Base-by-base conservation (phyloP, 495 filamentous ascomycete genomes). In the Podospora pseudoanserina region DNA sequence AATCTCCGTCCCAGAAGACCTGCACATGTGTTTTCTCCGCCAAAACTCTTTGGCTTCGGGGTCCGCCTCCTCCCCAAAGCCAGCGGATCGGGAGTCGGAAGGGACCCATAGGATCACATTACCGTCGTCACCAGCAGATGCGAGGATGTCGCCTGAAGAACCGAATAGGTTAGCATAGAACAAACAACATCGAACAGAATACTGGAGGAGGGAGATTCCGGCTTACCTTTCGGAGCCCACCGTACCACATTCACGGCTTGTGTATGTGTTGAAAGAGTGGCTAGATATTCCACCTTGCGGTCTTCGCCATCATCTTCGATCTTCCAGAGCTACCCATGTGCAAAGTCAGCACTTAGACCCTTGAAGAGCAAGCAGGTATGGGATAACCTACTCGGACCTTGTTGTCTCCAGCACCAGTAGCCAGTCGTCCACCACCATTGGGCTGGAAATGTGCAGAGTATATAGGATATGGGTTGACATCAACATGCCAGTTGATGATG, bases 161-260 rank as follows among this genome's bases (percentile, higher is more conserved):
- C 61, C 55, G 65, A 71, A 80, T 63, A 80, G 77, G 71, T 69
- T 65, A 64, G 55, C 67, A 66, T 20, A 23, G 18, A 56, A 5
- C 1, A 28, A 0, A 28, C 2, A n/a, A 27, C 19, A 16, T 32
- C 23, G 57, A 9, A 19, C 59, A 3, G 15, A 7, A 28, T 30
- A 56, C 4, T 15, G 18, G 54, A 61, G 59, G 19, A 49, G 0
- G 39, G 39, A 49, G 39, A 16, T 49, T 13, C 6, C 30, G 16
- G 71, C 78, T 60, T 80, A 95, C 93, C 95, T 84, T 91, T 91
- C 16, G 95, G 95, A 74, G 92, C 90, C 84, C 94, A 99, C 72
- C 95, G 86, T 20, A 99, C 96, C 56, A 97, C 95, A 86, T 99
- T 99, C 71, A 99, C 96, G 32, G 95, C 92, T 79, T 98, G 96